Base-by-base conservation (phyloP, 78 protist species). In the Cavenderia fasciculata region DNA sequence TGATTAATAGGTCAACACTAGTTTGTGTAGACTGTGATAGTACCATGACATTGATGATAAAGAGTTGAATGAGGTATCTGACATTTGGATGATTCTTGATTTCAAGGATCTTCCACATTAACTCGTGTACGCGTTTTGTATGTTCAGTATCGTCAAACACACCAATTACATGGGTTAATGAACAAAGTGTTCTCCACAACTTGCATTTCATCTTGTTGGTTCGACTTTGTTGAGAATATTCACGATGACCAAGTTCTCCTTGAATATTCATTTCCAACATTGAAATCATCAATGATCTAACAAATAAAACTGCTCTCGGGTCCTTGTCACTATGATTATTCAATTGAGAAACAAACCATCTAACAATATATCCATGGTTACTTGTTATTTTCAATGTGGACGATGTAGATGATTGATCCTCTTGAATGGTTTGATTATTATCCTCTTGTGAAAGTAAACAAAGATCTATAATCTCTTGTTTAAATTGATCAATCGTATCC, bases 341-440 rank as follows among this genome's bases (percentile, higher is more conserved):
- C 25, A 82, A 44, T 40, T 82, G 78, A 33, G 65, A 31, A 4
- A 82, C 90, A 23, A 82, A 82, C 59, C 69, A 68, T 43, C 90
- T 49, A 23, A 82, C 73, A 31, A 82, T 82, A 43, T 82, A 82
- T 38, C 90, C 90, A 82, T 82, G 90, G 33, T 68, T 82, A 56
- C 73, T 82, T 23, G 61, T 36, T 36, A 78, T 16, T 23, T 59
- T 63, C 6, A 36, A 51, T 56, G 41, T 74, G 3, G 61, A 41
- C 11, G 40, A 25, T n/a, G 71, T 43, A 21, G 16, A 16, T 12
- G 6, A 23, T 33, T 78, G 47, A 6, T 59, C 74, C 21, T 10
- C 40, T 3, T 36, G 2, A 6, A 16, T 3, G 11, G 4, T 8
- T 29, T 49, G 47, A 23, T 66, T 76, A 19, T 25, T 44, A 40